These are phyloP conservation scores for Udeniomyces megalosporus DNA, from an alignment of 768 basidiomycete genomes.

Conservation along the genomic window DNA sequence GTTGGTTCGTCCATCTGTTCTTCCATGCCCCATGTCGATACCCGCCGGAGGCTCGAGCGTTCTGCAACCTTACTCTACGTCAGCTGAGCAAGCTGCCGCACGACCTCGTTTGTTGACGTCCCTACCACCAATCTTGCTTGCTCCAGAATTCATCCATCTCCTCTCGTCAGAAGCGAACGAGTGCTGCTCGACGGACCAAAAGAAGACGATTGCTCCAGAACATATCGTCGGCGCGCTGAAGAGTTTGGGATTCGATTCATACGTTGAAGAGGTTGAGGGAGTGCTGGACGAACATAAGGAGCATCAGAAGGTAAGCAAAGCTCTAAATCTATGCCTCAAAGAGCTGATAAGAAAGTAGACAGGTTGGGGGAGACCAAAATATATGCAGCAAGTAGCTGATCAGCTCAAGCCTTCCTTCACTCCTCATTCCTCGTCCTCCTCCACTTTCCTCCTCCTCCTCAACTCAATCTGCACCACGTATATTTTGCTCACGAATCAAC, in stretches of 20 bases:
- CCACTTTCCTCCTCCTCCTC: too few species aligned
- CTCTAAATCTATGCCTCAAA: neutral
- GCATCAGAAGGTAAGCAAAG: constrained; percentile 58
- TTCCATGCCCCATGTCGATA: neutral
- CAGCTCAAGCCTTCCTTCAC: too few species aligned
- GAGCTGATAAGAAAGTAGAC: too few species aligned
- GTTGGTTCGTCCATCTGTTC: constrained; percentile 49
- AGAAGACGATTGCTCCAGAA: constrained; percentile 97
- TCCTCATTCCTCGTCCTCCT: too few species aligned
- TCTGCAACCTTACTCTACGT: neutral
- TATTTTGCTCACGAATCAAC: neutral
- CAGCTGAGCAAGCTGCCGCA: neutral
- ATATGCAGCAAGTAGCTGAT: neutral
- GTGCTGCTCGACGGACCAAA: constrained; percentile 91
- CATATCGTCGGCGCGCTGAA: constrained; percentile 86
- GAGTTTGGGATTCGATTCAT: constrained; percentile 84
- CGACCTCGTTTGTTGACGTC: neutral
- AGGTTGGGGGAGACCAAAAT: too few species aligned
- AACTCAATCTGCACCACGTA: too few species aligned
- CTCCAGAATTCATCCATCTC: constrained; percentile 93
- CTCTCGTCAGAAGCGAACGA: constrained; percentile 96
- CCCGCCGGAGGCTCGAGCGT: neutral
- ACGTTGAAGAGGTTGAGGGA: constrained; percentile 75
- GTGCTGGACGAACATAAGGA: constrained; percentile 93
- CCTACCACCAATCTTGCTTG: neutral